Conservation (phyloP, 257 asterid species). For the Sherardia arvensis region DNA sequence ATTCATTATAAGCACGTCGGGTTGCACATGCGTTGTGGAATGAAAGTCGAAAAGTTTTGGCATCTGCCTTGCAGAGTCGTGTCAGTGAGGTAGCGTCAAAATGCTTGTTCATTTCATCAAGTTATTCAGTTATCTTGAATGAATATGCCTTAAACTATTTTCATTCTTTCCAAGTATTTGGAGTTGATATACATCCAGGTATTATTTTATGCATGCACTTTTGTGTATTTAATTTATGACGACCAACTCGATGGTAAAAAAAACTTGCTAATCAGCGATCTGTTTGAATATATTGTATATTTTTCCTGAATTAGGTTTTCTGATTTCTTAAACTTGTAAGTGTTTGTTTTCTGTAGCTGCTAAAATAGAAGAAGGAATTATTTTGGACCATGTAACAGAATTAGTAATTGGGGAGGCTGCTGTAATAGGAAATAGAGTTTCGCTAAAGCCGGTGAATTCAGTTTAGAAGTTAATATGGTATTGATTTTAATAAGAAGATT, state of each 20-base stretch:
- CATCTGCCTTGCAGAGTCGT: conserved; percentile 38
- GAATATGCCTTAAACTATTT: no score
- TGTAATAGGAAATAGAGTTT: conserved; percentile 33
- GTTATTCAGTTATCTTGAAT: no score
- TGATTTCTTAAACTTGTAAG: neutral
- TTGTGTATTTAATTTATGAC: neutral
- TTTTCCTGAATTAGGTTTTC: neutral
- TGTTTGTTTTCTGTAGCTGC: conserved; percentile 25
- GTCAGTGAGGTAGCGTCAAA: conserved; percentile 32
- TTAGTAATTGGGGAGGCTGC: conserved; percentile 45
- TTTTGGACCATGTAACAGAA: conserved; percentile 39
- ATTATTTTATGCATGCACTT: neutral
- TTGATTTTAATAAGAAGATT: neutral
- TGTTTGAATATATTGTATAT: neutral
- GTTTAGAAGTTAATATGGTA: neutral
- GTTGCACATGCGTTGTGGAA: conserved; percentile 41
- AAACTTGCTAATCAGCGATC: neutral
- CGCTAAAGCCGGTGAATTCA: conserved; percentile 31
- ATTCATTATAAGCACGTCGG: conserved; percentile 35
- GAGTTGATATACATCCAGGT: conserved; percentile 47
- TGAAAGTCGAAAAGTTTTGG: conserved; percentile 35
- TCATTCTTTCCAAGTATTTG: conserved; percentile 27
- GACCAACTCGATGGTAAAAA: neutral
- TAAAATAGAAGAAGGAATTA: conserved; percentile 35
- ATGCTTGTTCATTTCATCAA: neutral